Base-by-base conservation (phyloP, 257 asterid species). In the Solanum etuberosum region DNA sequence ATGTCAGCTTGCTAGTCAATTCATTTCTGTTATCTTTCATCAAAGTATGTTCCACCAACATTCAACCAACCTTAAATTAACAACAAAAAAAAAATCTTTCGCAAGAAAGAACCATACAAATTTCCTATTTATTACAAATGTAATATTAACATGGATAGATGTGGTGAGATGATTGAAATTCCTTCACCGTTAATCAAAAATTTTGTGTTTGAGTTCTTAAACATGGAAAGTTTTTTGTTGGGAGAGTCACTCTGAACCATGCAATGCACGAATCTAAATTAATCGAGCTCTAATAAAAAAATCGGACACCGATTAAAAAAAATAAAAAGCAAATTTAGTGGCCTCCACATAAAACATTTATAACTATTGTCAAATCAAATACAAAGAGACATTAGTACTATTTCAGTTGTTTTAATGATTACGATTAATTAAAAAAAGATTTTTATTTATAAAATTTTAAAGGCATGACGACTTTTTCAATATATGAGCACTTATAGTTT, bases 141-240 rank as follows among this genome's bases (percentile, higher is more conserved):
- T 63, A 63, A 1, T 63, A 63, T 4, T 1, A 61, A 61, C 14
- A 23, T 9, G 7, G 31, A 15, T 57, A 12, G 0, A 9, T 59
- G 11, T 23, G 1, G 13, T 23, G 31, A 23, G 31, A 61, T 59
- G 29, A 63, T 1, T n/a, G 71, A 25, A 1, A n/a, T 63, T 5
- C 0, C 4, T 25, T 25, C 1, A n/a, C 5, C 5, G 5, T 9
- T 63, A 5, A 11, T 63, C 2, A 59, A 6, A 10, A 63, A 0
- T n/a, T 5, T 63, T 1, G 1, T 23, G 1, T 63, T n/a, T 2
- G 7, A n/a, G 0, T 4, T 23, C 3, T 10, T n/a, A 4, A 10
- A 25, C n/a, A n/a, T 63, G 8, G 3, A 10, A 15, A 2, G 3
- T 48, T 48, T 48, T 15, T 11, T 61, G 11, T 10, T n/a, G 8